phyloP scores from a whole-genome alignment of 2,329 filamentous ascomycete species.

The Tolypocladium amazonense region DNA sequence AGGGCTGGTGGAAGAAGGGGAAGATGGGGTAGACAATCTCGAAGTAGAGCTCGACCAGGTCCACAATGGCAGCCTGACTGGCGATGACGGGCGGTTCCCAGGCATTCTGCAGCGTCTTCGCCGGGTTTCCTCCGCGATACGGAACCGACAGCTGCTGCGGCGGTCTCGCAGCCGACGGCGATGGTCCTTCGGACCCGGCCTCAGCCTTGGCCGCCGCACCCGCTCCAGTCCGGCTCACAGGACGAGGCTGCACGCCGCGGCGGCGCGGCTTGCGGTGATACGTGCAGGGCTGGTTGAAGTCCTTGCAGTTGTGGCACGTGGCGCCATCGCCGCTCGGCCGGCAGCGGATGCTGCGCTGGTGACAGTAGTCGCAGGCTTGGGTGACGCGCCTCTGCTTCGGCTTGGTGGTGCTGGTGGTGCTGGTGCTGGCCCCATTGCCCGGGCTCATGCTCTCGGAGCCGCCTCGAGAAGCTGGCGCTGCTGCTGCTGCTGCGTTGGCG shows the following conservation, averaged over 20 bases:
- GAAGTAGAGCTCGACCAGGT: constrained; percentile 38
- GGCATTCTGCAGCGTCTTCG: not conserved
- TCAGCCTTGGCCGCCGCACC: too few species aligned
- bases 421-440: not conserved
- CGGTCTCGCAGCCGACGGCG: not conserved
- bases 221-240: not conserved
- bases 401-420: not conserved
- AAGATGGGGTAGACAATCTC: constrained; percentile 43
- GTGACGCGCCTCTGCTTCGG: constrained; percentile 9
- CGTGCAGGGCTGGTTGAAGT: constrained; percentile 38
- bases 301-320: constrained; percentile 37
- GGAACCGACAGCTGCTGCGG: not conserved
- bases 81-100: constrained; percentile 7
- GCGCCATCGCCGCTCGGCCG: constrained; percentile 20
- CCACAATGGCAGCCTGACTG: constrained; percentile 17
- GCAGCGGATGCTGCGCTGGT: constrained; percentile 17
- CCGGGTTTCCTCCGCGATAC: not conserved
- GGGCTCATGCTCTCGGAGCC: not conserved
- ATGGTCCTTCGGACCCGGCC: not conserved
- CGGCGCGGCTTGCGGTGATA: constrained; percentile 30
- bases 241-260: constrained; percentile 11
- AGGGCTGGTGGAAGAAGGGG: constrained; percentile 38
- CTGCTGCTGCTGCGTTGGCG: not conserved
- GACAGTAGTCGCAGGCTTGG: constrained; percentile 32
- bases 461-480: not conserved